phyloP scores from a whole-genome alignment of 208 protist genomes.

The Trichomonas gallinae region DNA sequence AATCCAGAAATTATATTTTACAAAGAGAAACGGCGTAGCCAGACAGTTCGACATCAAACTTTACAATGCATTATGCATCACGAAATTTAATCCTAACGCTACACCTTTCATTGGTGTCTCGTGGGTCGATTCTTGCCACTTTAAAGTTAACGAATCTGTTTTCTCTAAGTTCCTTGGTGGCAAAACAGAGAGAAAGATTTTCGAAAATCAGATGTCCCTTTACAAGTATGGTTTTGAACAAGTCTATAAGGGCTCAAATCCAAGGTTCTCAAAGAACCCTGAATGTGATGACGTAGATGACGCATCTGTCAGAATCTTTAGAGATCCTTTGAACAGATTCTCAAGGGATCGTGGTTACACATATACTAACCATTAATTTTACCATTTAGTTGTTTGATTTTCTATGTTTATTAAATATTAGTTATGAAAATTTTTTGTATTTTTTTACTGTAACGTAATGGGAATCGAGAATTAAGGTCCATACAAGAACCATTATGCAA shows the following conservation, averaged over 20 bases:
- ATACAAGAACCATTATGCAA: too few species aligned
- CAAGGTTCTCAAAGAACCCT: background rate
- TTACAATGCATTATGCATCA: background rate
- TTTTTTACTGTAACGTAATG: too few species aligned
- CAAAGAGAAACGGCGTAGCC: background rate
- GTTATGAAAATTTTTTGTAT: too few species aligned
- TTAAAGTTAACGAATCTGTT: background rate
- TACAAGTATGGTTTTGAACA: background rate
- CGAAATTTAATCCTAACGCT: background rate
- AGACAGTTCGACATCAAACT: background rate
- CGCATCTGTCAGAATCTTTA: background rate
- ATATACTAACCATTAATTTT: too few species aligned
- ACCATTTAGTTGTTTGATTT: too few species aligned
- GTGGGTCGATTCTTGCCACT: background rate
- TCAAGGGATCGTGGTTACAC: background rate
- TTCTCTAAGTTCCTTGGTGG: background rate
- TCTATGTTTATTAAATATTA: too few species aligned
- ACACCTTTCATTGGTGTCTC: background rate
- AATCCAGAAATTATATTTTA: background rate
- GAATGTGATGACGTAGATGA: background rate
- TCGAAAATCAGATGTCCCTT: background rate
- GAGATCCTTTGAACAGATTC: background rate
- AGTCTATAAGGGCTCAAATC: background rate
- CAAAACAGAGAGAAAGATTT: background rate
- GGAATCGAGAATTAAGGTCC: too few species aligned